phyloP scores from a whole-genome alignment of 2,329 filamentous ascomycete species.

The Hypoxylon sp. region DNA sequence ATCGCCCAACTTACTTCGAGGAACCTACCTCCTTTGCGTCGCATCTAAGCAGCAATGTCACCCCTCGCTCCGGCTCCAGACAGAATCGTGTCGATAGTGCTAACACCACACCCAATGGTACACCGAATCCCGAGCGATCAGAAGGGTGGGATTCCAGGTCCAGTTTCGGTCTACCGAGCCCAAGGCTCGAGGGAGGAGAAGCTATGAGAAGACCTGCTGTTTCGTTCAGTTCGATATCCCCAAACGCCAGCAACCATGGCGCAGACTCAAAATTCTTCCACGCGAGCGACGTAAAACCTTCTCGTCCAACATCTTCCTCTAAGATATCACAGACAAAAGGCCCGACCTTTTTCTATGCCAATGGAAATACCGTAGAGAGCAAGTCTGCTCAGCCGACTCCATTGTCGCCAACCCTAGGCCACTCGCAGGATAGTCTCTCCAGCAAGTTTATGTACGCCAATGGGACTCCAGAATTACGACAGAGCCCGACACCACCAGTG shows the following conservation, averaged over 20 bases:
- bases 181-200: slow-evolving; percentile 53
- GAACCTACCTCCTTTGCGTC: slow-evolving; percentile 69
- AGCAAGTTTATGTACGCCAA: slow-evolving; percentile 85
- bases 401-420: slow-evolving; percentile 55
- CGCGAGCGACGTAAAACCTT: slow-evolving; percentile 79
- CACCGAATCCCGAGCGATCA: slow-evolving; percentile 64
- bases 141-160: slow-evolving; percentile 62
- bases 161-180: slow-evolving; percentile 55
- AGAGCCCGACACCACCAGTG: slow-evolving; percentile 54
- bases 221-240: slow-evolving; percentile 59
- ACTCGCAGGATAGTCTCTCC: slow-evolving; percentile 58
- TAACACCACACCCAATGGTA: slow-evolving; percentile 75
- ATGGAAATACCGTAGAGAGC: slow-evolving; percentile 61
- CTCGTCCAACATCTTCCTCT: slow-evolving; percentile 52
- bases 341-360: slow-evolving; percentile 71
- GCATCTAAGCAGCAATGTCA: slow-evolving; percentile 77
- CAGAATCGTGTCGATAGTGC: slow-evolving; percentile 79
- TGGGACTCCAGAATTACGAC: slow-evolving; percentile 67
- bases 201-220: slow-evolving; percentile 53
- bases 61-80: slow-evolving; percentile 82
- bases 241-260: slow-evolving; percentile 52
- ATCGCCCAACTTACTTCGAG: slow-evolving; percentile 57
- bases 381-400: slow-evolving; percentile 56
- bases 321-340: slow-evolving; percentile 57
- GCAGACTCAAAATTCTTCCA: slow-evolving; percentile 87